Conservation (phyloP, 345 rosid genomes). For the Eucalyptus brandiana region DNA sequence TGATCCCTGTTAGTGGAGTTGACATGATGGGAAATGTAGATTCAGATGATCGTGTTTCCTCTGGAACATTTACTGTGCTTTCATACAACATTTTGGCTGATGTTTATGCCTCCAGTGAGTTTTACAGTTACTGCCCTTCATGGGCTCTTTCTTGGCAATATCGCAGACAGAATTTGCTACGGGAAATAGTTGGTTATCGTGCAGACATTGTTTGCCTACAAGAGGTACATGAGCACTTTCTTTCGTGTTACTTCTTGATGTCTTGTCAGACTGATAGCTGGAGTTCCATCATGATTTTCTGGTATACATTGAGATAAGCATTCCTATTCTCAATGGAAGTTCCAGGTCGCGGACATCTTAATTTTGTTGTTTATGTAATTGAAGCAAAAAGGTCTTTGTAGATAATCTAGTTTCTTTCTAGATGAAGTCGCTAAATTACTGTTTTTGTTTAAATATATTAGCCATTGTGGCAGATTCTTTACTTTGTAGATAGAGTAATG, state of each 20-base stretch:
- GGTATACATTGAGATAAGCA: background rate
- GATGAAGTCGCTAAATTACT: background rate
- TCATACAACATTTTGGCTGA: conserved; percentile 96
- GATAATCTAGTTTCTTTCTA: background rate
- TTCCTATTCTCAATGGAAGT: background rate
- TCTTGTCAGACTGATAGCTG: background rate
- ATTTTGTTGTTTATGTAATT: background rate
- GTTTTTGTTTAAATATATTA: background rate
- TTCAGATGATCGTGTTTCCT: conserved; percentile 48
- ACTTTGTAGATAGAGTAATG: background rate
- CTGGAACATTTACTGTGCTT: conserved; percentile 82
- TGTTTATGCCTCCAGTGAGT: conserved; percentile 56
- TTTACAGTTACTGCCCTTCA: conserved; percentile 87
- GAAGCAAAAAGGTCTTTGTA: background rate
- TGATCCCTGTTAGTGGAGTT: conserved; percentile 63
- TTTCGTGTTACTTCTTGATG: background rate
- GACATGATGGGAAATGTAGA: conserved; percentile 58
- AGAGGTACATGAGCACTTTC: conserved; percentile 37
- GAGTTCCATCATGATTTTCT: background rate
- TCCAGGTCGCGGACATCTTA: background rate
- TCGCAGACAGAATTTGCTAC: conserved; percentile 80
- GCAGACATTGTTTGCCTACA: conserved; percentile 97
- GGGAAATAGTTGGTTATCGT: conserved; percentile 86
- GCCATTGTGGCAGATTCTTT: background rate
- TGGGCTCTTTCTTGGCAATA: conserved; percentile 99